Base-by-base conservation (phyloP, 306 rosid genomes). In the Prunus mira region DNA sequence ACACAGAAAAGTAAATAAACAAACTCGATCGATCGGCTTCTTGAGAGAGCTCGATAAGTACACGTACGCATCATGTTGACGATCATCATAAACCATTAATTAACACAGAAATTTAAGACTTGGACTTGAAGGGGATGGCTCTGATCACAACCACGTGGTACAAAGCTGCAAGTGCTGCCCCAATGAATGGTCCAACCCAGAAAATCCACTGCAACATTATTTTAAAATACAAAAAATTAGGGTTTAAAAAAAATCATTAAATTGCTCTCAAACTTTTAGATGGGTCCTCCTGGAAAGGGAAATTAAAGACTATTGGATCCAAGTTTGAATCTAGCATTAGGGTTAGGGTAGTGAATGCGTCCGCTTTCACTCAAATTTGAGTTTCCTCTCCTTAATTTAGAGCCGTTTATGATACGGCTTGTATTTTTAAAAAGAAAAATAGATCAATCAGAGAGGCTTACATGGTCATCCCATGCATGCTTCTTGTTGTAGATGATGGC, bases 111-210 rank as follows among this genome's bases (percentile, higher is more conserved):
- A 47, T 47, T 51, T 15, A 55, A 80, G 68, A 80, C 85, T 80
- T 85, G 43, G 83, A 66, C 65, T 82, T 87, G 82, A 87, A 87
- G 62, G 91, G 91, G 17, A 87, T 85, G 54, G 91, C 91, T 49
- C 91, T 84, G 79, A 87, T 87, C 79, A 87, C 88, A 4, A 87
- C 91, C 60, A 71, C 80, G 70, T 84, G 91, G 84, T 87, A 87
- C 6, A 87, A 57, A 61, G 91, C 91, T 52, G 91, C 91, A 1
- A 87, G 86, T 51, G 87, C 91, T 68, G 91, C 91, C 0, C 91
- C 91, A 20, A 82, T 69, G 82, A 87, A 87, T 2, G 91, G 91
- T 63, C 91, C 91, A 17, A 87, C 88, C 91, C 91, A 87, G 87
- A 87, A 87, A 47, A 87, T 80, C 91, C 91, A 87, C 91, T 87